These are phyloP conservation scores for Cercospora sp. DNA, from an alignment of 2,329 filamentous ascomycete genomes.

Conservation along the genomic window DNA sequence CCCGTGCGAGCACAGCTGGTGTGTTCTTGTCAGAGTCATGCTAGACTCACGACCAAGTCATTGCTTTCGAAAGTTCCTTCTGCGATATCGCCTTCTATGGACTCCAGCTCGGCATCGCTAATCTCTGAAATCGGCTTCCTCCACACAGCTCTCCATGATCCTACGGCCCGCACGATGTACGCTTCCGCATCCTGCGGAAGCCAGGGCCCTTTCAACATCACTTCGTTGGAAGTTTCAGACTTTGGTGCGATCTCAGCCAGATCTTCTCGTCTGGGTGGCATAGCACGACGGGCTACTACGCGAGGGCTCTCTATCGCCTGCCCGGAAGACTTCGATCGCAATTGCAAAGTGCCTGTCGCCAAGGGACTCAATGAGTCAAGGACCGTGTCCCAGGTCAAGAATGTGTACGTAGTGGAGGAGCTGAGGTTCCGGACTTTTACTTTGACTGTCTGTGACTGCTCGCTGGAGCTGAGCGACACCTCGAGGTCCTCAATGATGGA, in stretches of 20 bases:
- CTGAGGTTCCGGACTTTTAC: background rate
- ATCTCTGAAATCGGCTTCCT: background rate
- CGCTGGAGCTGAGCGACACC: background rate
- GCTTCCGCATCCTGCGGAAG: background rate
- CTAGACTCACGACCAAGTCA: background rate
- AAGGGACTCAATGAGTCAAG: background rate
- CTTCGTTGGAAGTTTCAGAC: background rate
- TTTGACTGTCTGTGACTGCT: background rate
- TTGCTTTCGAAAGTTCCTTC: background rate
- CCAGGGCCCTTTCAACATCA: background rate
- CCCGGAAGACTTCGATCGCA: background rate
- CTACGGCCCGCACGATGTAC: background rate
- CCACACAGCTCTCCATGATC: constrained; percentile 3
- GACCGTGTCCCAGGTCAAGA: background rate
- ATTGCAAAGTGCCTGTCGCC: background rate
- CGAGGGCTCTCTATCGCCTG: background rate
- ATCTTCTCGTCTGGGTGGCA: background rate
- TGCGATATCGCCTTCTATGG: background rate
- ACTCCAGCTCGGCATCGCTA: background rate
- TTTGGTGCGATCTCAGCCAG: background rate
- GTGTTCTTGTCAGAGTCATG: background rate
- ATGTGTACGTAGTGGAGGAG: background rate
- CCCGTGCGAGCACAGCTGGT: background rate
- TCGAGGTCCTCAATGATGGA: background rate
- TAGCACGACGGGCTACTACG: background rate